A percentile compares a stretch with the other conserved stretches of the same genome.
Conservation (phyloP, 2,329 filamentous ascomycete species). For the Sclerotinia nivalis region DNA sequence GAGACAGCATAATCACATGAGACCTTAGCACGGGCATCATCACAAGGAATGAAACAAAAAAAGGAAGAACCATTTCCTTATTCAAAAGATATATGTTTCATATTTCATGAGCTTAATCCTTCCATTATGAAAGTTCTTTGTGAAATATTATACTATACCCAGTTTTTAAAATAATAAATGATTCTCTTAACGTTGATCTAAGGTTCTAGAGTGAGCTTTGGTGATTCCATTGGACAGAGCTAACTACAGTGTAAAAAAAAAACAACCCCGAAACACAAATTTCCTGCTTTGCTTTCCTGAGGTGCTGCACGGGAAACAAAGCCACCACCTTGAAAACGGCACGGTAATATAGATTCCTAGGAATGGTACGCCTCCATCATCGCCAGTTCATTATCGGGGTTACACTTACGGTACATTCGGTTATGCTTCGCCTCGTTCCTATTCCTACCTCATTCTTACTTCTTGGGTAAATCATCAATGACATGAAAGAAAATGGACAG, state of each 20-base stretch:
- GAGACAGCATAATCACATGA: constrained; percentile 13
- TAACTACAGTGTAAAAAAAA: neutral
- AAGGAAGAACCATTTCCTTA: constrained; percentile 1
- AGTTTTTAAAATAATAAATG: constrained; percentile 4
- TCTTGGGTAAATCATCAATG: neutral
- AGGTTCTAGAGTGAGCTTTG: constrained; percentile 18
- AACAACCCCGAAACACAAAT: constrained; percentile 21
- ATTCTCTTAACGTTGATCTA: constrained; percentile 20
- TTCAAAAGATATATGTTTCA: constrained; percentile 8
- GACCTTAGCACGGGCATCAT: constrained; percentile 4
- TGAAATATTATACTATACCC: neutral
- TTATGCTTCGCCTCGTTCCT: constrained; percentile 16
- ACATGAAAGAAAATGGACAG: neutral
- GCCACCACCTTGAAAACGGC: neutral
- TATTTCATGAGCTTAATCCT: neutral
- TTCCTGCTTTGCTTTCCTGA: constrained; percentile 12
- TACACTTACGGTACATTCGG: constrained; percentile 1
- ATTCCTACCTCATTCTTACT: constrained; percentile 5
- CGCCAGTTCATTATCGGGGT: neutral
- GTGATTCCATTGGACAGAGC: neutral
- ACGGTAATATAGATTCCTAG: neutral
- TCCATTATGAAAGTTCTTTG: neutral
- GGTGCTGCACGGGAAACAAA: constrained; percentile 15
- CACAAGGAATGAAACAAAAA: neutral
- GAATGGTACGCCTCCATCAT: neutral